These are phyloP conservation scores for Trametes villosa DNA, from an alignment of 768 basidiomycete genomes.

Conservation along the genomic window DNA sequence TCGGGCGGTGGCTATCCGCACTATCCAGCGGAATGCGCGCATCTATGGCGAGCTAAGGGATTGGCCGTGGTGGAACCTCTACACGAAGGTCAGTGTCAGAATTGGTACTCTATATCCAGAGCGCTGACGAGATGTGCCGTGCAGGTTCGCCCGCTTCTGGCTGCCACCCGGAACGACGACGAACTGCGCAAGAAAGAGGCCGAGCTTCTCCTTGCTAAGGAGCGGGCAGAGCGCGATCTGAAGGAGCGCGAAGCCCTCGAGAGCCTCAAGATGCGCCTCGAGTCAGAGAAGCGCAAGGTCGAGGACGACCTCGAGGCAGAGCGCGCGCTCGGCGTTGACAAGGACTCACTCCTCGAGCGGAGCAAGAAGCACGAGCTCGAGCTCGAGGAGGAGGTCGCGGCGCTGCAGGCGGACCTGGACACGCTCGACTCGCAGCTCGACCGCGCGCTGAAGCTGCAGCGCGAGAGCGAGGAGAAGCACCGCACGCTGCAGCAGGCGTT, in stretches of 20 bases:
- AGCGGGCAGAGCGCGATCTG: slow-evolving; percentile 86
- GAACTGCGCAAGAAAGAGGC: slow-evolving; percentile 87
- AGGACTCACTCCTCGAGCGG: slow-evolving; percentile 79
- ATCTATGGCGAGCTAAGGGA: slow-evolving; percentile 88
- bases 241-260: slow-evolving; percentile 80
- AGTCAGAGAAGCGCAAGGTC: slow-evolving; percentile 81
- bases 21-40: slow-evolving; percentile 92
- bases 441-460: slow-evolving; percentile 74
- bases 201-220: slow-evolving; percentile 79
- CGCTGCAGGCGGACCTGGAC: slow-evolving; percentile 83
- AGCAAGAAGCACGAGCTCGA: slow-evolving; percentile 85
- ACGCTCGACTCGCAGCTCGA: slow-evolving; percentile 86
- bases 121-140: background rate
- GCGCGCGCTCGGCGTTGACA: slow-evolving; percentile 76
- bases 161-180: slow-evolving; percentile 91
- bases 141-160: slow-evolving; percentile 88
- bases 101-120: background rate
- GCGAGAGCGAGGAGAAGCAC: slow-evolving; percentile 80
- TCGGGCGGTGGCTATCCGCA: slow-evolving; percentile 86
- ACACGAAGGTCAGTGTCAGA: slow-evolving; percentile 70
- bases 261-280: slow-evolving; percentile 78
- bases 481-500: slow-evolving; percentile 72
- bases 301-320: slow-evolving; percentile 85
- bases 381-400: slow-evolving; percentile 81
- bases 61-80: slow-evolving; percentile 99